Base-by-base conservation (phyloP, 306 rosid species). In the Malus sieversii region DNA sequence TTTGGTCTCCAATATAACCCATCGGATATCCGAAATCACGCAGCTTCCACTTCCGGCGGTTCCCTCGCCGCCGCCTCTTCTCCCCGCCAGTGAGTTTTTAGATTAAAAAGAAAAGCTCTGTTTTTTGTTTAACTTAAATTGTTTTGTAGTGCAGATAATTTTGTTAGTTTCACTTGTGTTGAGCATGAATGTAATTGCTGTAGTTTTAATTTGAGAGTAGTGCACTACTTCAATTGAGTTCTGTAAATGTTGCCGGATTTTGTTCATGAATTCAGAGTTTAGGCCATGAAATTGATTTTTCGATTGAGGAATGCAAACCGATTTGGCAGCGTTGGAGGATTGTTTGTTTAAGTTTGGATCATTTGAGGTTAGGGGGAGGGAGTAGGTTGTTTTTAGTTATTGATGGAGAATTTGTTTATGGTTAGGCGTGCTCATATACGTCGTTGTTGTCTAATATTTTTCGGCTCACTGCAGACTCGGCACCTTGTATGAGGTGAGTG, bases 71-170 rank as follows among this genome's bases (percentile, higher is more conserved):
- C 89, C 87, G 4, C 86, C 93, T 45, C 84, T 82, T 62, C 87
- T 63, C 67, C 90, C 93, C 4, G 61, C 88, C 71, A 92, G 99
- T 95, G 83, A 83, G 99, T 86, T 65, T 72, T 52, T 4, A 64
- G 13, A 64, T 64, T 32, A 0, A 32, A 64, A 16, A 1, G 18
- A 13, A 64, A 25, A 63, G 9, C 11, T 11, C 1, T 22, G 10
- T 25, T 25, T 60, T 40, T 38, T 3, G 52, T 23, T 22, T 8
- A 35, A 9, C 25, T 45, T 9, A 14, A 29, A 1, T 33, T 38
- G 46, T 53, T 33, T 10, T 1, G 30, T n/a, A 7, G 3, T 69
- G 22, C 11, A 5, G n/a, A 10, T 30, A 33, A 53, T 29, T 70
- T 71, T 22, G 48, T 0, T 72, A 4, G 16, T 58, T 25, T 57